A percentile compares a stretch with the other conserved stretches of the same genome.
Conservation (phyloP, 1,284 basidiomycete genomes). For the Hypsizygus ulmarius region DNA sequence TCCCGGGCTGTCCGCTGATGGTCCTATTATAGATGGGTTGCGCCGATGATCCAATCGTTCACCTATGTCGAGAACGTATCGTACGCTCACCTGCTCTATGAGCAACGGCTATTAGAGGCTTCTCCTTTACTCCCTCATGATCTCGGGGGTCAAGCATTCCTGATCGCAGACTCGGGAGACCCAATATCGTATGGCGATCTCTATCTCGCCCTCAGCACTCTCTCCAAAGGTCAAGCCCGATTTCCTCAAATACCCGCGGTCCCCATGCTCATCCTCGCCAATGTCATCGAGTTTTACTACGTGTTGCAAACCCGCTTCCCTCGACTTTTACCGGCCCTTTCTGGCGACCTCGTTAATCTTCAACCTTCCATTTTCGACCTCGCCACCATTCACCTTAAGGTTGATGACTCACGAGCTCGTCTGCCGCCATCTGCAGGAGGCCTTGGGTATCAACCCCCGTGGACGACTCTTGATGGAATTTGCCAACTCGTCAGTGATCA, state of each 20-base stretch:
- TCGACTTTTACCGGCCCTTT: slow-evolving; percentile 45
- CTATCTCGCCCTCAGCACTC: slow-evolving; percentile 46
- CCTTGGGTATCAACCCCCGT: slow-evolving; percentile 59
- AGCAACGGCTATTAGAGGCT: slow-evolving; percentile 56
- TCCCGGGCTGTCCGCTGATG: no score
- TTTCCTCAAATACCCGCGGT: slow-evolving; percentile 57
- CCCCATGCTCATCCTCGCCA: slow-evolving; percentile 50
- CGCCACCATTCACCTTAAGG: slow-evolving; percentile 61
- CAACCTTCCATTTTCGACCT: slow-evolving; percentile 68
- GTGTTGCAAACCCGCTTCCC: slow-evolving; percentile 41
- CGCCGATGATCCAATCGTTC: slow-evolving; percentile 57
- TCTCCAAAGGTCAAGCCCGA: slow-evolving; percentile 47
- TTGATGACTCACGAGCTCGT: slow-evolving; percentile 68
- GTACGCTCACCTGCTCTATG: slow-evolving; percentile 67
- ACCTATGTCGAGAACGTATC: slow-evolving; percentile 73
- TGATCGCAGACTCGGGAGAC: slow-evolving; percentile 59
- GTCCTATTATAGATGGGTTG: slow-evolving; percentile 67
- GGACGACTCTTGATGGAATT: slow-evolving; percentile 56
- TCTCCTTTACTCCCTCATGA: slow-evolving; percentile 46
- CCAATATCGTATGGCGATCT: slow-evolving; percentile 60
- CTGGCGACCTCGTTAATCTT: slow-evolving; percentile 57
- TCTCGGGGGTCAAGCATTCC: slow-evolving; percentile 68
- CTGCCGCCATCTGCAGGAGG: slow-evolving; percentile 57
- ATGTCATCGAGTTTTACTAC: slow-evolving; percentile 56
- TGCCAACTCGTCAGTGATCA: no score